Evolutionary conservation across 306 rosid species (phyloP).

Genomic region (Biancaea sappan): DNA sequence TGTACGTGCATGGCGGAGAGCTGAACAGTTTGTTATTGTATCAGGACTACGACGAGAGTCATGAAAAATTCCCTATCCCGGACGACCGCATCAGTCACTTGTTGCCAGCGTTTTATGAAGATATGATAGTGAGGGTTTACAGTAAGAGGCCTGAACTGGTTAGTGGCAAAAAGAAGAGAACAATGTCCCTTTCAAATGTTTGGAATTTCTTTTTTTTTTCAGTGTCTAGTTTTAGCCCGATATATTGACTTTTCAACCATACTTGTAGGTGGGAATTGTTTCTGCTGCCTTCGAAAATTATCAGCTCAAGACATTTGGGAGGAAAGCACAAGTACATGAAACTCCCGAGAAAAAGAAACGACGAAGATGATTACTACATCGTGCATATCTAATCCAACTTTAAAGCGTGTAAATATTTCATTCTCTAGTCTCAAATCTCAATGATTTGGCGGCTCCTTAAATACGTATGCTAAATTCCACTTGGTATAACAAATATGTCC

Average conservation of each 20-base stretch:
- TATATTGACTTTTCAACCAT: slow-evolving; percentile 22
- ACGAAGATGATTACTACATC: neutral
- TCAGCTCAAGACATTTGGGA: slow-evolving; percentile 73
- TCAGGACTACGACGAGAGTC: slow-evolving; percentile 74
- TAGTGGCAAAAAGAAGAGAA: slow-evolving; percentile 31
- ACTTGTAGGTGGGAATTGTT: slow-evolving; percentile 67
- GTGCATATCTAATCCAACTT: neutral
- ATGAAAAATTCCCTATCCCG: slow-evolving; percentile 52
- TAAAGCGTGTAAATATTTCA: slow-evolving; percentile 3
- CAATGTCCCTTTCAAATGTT: neutral
- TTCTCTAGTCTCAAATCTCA: neutral
- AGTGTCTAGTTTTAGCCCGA: slow-evolving; percentile 1
- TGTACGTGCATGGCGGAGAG: slow-evolving; percentile 19
- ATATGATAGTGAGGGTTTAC: slow-evolving; percentile 79
- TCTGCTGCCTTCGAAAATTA: slow-evolving; percentile 83
- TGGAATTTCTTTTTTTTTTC: slow-evolving; percentile 18
- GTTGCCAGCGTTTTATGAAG: slow-evolving; percentile 73
- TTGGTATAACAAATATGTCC: neutral
- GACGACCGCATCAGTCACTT: slow-evolving; percentile 75
- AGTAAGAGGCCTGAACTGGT: slow-evolving; percentile 87
- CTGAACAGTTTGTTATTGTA: slow-evolving; percentile 20
- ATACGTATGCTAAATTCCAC: neutral
- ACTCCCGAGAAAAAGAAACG: slow-evolving; percentile 79
- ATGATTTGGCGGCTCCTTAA: neutral
- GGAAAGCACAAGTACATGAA: slow-evolving; percentile 68